Conservation (phyloP, 208 protist genomes). For the Acanthamoeba royreba region DNA sequence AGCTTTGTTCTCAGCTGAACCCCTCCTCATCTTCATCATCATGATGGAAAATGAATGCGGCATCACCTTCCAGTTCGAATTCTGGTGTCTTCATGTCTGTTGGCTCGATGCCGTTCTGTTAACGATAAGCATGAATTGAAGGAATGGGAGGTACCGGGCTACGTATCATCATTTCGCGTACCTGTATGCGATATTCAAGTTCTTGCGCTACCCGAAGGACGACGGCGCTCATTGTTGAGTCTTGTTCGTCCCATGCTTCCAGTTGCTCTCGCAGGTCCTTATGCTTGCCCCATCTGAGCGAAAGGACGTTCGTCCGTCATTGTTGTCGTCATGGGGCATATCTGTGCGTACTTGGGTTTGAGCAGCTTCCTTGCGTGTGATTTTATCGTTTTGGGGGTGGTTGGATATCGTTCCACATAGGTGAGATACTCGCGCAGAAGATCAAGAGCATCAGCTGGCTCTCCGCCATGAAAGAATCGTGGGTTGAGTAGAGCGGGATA, state of each 20-base stretch:
- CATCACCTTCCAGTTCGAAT: no score
- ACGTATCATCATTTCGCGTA: no score
- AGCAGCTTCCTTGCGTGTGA: neutral
- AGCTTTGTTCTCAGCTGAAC: no score
- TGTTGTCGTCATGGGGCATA: neutral
- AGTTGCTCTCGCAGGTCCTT: neutral
- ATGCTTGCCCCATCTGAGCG: neutral
- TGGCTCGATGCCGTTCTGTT: no score
- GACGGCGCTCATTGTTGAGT: neutral
- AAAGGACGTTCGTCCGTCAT: neutral
- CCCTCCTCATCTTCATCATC: no score
- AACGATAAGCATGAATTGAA: no score
- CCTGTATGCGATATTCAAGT: neutral
- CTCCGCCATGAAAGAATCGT: neutral
- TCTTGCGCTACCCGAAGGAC: neutral
- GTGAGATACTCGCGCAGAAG: neutral
- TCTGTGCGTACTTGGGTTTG: neutral
- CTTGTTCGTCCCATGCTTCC: neutral
- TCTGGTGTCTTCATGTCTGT: no score
- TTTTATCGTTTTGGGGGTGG: neutral
- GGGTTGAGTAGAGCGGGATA: neutral
- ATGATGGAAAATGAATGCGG: no score
- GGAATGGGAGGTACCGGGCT: no score
- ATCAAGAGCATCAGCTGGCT: neutral
- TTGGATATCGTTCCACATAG: neutral